phyloP scores from a whole-genome alignment of 2,329 filamentous ascomycete genomes.

The Paramyrothecium roridum region DNA sequence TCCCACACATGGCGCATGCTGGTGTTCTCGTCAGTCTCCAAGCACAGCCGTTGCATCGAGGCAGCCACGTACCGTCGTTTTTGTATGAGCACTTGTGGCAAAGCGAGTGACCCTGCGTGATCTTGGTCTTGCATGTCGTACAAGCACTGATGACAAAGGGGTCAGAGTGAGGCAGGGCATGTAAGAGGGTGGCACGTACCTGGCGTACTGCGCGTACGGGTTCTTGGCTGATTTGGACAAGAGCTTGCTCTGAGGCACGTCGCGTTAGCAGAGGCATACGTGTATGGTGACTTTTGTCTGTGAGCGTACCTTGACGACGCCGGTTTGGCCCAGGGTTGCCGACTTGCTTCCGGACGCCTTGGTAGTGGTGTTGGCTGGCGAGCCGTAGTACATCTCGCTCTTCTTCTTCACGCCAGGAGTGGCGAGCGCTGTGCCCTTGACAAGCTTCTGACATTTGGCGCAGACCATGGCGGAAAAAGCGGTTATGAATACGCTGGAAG shows the following conservation, averaged over 20 bases:
- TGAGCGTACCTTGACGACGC: slow-evolving; percentile 53
- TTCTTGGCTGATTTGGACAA: slow-evolving; percentile 64
- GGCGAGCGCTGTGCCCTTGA: slow-evolving; percentile 55
- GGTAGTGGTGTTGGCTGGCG: slow-evolving; percentile 43
- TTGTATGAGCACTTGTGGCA: slow-evolving; percentile 64
- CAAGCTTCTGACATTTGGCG: slow-evolving; percentile 59
- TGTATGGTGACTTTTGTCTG: neutral
- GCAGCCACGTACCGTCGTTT: slow-evolving; percentile 46
- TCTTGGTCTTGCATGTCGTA: slow-evolving; percentile 59
- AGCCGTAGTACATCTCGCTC: slow-evolving; percentile 64
- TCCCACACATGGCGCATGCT: slow-evolving; percentile 65
- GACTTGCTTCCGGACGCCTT: slow-evolving; percentile 37
- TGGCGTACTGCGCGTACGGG: slow-evolving; percentile 60
- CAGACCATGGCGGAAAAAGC: slow-evolving; percentile 51
- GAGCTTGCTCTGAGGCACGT: slow-evolving; percentile 52
- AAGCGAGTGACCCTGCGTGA: slow-evolving; percentile 57
- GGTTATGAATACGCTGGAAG: neutral
- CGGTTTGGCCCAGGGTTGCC: slow-evolving; percentile 54
- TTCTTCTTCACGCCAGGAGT: slow-evolving; percentile 66
- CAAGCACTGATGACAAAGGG: slow-evolving; percentile 43
- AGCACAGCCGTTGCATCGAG: neutral
- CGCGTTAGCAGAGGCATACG: neutral
- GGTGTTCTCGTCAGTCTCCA: slow-evolving; percentile 8
- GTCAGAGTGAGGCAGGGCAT: neutral
- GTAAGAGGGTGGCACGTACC: slow-evolving; percentile 7